Percentiles rank a stretch among this genome's conserved stretches.
Evolutionary conservation across 208 protist species (phyloP).

Genomic region (Trypanosoma vivax): DNA sequence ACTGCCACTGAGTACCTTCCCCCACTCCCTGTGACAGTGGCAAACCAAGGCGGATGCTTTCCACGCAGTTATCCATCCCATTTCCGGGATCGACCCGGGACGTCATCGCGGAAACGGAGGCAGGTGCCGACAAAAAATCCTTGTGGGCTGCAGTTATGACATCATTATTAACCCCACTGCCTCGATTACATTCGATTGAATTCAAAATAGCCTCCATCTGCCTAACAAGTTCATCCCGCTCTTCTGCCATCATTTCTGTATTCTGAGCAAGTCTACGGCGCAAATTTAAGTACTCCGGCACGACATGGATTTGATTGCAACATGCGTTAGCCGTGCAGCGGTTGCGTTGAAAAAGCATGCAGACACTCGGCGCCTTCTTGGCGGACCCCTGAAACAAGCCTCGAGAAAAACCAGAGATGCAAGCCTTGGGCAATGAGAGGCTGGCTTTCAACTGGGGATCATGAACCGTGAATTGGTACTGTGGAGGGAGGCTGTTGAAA

Average conservation of each 20-base stretch:
- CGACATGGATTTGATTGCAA: slow-evolving; percentile 87
- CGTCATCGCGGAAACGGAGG: no score
- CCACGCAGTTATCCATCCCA: no score
- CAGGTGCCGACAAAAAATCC: no score
- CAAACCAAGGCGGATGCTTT: no score
- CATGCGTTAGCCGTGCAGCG: slow-evolving; percentile 71
- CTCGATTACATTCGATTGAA: no score
- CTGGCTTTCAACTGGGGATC: slow-evolving; percentile 65
- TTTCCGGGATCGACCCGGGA: no score
- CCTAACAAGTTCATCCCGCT: slow-evolving; percentile 11
- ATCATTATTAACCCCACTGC: no score
- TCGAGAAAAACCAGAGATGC: slow-evolving; percentile 63
- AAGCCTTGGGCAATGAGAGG: slow-evolving; percentile 59
- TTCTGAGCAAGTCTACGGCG: slow-evolving; percentile 8
- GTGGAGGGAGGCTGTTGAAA: slow-evolving; percentile 36
- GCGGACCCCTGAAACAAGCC: slow-evolving; percentile 73
- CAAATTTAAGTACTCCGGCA: slow-evolving; percentile 41
- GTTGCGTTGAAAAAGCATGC: slow-evolving; percentile 75
- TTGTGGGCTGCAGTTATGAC: no score
- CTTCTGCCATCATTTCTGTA: slow-evolving; percentile 3
- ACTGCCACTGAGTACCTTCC: no score
- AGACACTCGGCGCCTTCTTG: slow-evolving; percentile 73
- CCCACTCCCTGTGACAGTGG: no score
- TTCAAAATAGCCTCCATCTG: slow-evolving; percentile 28
- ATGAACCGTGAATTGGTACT: slow-evolving; percentile 66